Base-by-base conservation (phyloP, 2,329 filamentous ascomycete genomes). In the Aspergillus sojae region DNA sequence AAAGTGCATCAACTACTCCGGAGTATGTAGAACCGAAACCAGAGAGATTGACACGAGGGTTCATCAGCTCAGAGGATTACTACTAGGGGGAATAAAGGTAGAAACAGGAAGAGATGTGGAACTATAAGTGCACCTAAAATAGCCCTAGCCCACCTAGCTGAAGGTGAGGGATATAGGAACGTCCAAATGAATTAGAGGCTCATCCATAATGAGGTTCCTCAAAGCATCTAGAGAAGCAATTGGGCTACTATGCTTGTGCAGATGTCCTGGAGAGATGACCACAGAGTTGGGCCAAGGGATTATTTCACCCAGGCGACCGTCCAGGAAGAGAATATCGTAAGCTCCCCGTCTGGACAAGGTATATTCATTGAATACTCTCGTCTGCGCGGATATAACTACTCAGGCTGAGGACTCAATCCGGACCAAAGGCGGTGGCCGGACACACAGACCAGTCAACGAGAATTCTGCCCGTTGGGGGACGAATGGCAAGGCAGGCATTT, bases 401-500 rank as follows among this genome's bases (percentile, higher is more conserved):
- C 46, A 12, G 66, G 64, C 64, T 68, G 65, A 64, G 68, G 67
- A 63, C 39, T 62, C 50, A 28, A 23, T 26, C 61, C 63, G 65
- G 63, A 53, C 19, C 50, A 60, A 61, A 39, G 46, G 62, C 62
- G 64, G 62, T 41, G 46, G 62, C 62, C 55, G 60, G 58, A 60
- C 45, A 60, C 63, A 67, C 21, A 14, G 52, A 55, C 52, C 34
- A 54, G 23, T 36, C 5, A 12, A 26, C 14, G 21, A 48, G 46
- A 28, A 50, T 52, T 52, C 28, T 52, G 48, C 50, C 50, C 32
- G 12, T 11, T 11, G 32, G 34, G 30, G 58, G 53, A 61, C 67
- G 64, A 69, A 69, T 68, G 48, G 54, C 58, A 60, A 58, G 3
- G 34, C 60, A 48, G 32, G 60, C 36, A 69, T 65, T 65, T 65